Conservation (phyloP, 2,329 filamentous ascomycete species). For the Aspergillus ibericus region DNA sequence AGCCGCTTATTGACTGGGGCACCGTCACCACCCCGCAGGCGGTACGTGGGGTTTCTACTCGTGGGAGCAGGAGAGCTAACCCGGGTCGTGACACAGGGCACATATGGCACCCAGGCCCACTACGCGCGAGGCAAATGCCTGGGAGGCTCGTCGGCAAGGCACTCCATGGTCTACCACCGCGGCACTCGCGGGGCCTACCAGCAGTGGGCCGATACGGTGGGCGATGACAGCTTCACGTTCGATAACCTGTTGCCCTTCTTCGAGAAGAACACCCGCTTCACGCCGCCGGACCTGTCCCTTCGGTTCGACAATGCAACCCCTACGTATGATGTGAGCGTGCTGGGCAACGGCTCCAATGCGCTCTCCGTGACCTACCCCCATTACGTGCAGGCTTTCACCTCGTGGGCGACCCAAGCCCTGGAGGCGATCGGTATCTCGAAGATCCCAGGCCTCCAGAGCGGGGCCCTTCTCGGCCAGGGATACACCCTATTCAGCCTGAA, state of each 20-base stretch:
- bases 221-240: conserved; percentile 19
- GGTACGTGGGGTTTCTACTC: not conserved
- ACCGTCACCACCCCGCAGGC: conserved; percentile 21
- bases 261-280: conserved; percentile 9
- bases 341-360: not conserved
- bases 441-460: not conserved
- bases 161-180: conserved; percentile 29
- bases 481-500: not conserved
- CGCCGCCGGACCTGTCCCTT: not conserved
- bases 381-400: not conserved
- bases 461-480: not conserved
- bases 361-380: not conserved
- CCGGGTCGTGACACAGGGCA: not conserved
- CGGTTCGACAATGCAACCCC: not conserved
- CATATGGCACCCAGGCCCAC: conserved; percentile 13
- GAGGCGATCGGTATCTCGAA: not conserved
- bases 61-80: not conserved
- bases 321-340: not conserved
- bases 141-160: conserved; percentile 20
- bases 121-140: conserved; percentile 25
- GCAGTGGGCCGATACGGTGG: conserved; percentile 37
- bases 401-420: not conserved
- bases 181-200: conserved; percentile 30
- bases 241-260: conserved; percentile 11
- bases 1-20: conserved; percentile 27